Evolutionary conservation across 139 green algal species (phyloP).

Genomic region (Tetratostichococcus sp.): DNA sequence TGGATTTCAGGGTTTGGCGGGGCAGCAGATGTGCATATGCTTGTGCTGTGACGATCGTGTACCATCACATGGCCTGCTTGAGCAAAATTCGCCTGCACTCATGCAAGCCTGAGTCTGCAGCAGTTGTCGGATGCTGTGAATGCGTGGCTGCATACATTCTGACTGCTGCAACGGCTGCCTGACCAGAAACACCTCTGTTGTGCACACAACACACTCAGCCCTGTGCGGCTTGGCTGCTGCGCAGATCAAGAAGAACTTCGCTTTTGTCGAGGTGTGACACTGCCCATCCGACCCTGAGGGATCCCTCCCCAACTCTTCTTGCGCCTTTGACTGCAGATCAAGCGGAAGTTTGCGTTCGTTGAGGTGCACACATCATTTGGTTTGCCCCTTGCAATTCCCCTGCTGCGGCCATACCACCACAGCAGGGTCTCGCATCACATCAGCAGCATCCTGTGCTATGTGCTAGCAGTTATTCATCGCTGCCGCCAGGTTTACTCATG

Average conservation of each 20-base stretch:
- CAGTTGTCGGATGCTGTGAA: too few species aligned
- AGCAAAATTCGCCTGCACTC: too few species aligned
- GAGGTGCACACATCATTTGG: not conserved
- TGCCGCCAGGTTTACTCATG: too few species aligned
- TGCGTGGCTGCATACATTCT: too few species aligned
- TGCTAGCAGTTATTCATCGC: too few species aligned
- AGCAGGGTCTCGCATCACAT: too few species aligned
- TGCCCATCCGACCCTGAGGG: too few species aligned
- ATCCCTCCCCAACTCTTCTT: not conserved
- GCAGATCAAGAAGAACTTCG: slow-evolving; percentile 69
- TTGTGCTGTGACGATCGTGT: not conserved
- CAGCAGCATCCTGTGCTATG: too few species aligned
- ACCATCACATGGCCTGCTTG: not conserved
- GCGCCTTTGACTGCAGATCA: slow-evolving; percentile 16
- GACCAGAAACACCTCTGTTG: too few species aligned
- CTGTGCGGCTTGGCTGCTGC: slow-evolving; percentile 31
- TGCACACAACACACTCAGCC: not conserved
- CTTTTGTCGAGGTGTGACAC: slow-evolving; percentile 63
- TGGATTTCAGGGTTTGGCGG: not conserved
- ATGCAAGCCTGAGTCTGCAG: too few species aligned
- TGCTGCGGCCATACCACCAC: too few species aligned
- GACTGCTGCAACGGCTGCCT: too few species aligned
- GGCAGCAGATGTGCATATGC: slow-evolving; percentile 7
- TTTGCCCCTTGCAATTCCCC: not conserved
- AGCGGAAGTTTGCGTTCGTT: slow-evolving; percentile 30